Conservation (phyloP, 73 alveolate genomes). For the Durusdinium trenchii region DNA sequence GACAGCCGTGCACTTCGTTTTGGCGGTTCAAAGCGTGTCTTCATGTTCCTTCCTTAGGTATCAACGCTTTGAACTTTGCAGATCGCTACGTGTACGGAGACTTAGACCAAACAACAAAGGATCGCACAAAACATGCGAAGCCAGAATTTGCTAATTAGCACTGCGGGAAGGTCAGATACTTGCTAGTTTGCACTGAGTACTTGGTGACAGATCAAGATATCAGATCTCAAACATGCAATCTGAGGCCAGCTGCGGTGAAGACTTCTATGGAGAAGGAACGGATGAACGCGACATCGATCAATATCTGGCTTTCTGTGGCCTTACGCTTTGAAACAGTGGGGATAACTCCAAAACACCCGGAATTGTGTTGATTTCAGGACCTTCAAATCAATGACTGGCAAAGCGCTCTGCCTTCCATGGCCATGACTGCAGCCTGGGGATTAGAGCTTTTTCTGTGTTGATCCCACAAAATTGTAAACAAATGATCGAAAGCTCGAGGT, state of each 20-base stretch:
- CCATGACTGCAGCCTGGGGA: conserved; percentile 46
- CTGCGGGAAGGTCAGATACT: too few species aligned
- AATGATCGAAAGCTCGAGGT: too few species aligned
- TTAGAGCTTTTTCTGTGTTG: background rate
- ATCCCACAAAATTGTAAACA: too few species aligned
- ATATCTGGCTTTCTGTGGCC: background rate
- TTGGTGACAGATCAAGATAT: too few species aligned
- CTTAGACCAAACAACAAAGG: too few species aligned
- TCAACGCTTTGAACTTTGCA: conserved; percentile 62
- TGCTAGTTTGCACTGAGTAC: too few species aligned
- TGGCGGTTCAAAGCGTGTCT: too few species aligned
- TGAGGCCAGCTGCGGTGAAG: conserved; percentile 63
- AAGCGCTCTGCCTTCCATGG: conserved; percentile 81
- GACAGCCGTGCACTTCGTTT: background rate
- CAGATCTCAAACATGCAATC: background rate
- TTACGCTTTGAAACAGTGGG: background rate
- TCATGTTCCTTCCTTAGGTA: background rate
- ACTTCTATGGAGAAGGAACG: conserved; percentile 15
- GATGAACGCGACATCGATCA: too few species aligned
- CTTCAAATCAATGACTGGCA: conserved; percentile 44
- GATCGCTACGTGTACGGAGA: conserved; percentile 76
- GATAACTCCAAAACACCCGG: too few species aligned
- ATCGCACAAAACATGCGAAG: too few species aligned
- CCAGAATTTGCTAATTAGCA: too few species aligned
- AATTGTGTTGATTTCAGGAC: background rate